Evolutionary conservation across 1,284 basidiomycete species (phyloP), one percentile per base, ranked within the genome.

Genomic region (Jaminaea rosea): DNA sequence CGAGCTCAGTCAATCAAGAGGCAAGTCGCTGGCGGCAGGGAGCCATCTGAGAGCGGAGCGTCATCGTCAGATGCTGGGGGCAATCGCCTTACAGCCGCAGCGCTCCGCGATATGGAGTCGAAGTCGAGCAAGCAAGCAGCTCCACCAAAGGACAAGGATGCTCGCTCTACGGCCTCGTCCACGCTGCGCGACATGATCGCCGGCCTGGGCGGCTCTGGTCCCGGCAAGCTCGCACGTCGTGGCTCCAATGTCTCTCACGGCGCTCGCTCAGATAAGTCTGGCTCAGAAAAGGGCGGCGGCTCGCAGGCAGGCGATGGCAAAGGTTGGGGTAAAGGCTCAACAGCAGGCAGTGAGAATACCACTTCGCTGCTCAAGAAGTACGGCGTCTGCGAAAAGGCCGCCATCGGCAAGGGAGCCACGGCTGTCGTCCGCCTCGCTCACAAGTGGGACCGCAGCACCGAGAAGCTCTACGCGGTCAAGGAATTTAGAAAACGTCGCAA

Each of bases 401-500:
- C 92, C 8, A 96, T 98, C 64, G 93, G 93, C 45, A 96, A 93
- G 76, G 93, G 93, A 31, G 94, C 93, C 10, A 98, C 93, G 4
- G 91, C 88, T 29, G 90, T 97, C 50, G 94, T 98, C 36, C 81
- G 89, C 39, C 81, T 98, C 2, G 94, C 92, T 31, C 93, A 98
- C 79, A 97, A 97, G 78, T 97, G 93, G 92, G 93, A 98, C 76
- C 81, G 92, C 56, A 83, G 80, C 27, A 91, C 93, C 69, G 94
- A 98, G 77, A 94, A 93, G 78, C 80, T 98, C n/a, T 98, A 97
- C 69, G 93, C 93, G 34, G 88, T 98, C 75, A 98, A 98, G 85
- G 93, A 98, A 78, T 97, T 98, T 81, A 85, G 93, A 53, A 96
- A 96, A 76, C 83, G 93, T 62, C 83, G 92, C 70, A 94, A 93